These are phyloP conservation scores for Blastobotrys capitulatus DNA, from an alignment of 1,139 yeast genomes.

Conservation along the genomic window DNA sequence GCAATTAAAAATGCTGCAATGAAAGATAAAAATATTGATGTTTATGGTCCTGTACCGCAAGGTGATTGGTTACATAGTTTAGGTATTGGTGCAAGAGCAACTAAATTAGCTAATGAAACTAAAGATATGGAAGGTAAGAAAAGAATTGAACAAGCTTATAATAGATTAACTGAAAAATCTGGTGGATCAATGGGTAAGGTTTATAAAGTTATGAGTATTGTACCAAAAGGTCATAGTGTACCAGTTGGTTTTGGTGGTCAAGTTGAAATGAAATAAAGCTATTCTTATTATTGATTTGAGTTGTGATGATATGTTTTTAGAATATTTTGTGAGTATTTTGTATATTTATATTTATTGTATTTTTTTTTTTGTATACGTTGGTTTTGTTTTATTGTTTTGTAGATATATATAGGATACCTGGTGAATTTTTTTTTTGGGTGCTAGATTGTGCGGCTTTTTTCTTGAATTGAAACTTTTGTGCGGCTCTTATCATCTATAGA, in stretches of 20 bases:
- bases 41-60: constrained; percentile 62
- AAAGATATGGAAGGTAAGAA: constrained; percentile 31
- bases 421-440: too few relatives aligned
- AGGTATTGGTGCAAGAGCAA: constrained; percentile 70
- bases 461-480: too few relatives aligned
- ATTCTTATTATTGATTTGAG: neutral
- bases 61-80: constrained; percentile 75
- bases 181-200: constrained; percentile 69
- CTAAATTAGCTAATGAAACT: constrained; percentile 34
- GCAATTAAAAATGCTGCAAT: constrained; percentile 43
- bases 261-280: neutral
- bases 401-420: too few relatives aligned
- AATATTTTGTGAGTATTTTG: neutral
- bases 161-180: constrained; percentile 58
- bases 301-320: neutral
- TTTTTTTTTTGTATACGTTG: neutral
- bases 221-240: constrained; percentile 42
- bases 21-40: constrained; percentile 29
- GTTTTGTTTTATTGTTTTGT: too few relatives aligned
- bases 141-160: constrained; percentile 51
- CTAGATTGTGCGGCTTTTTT: too few relatives aligned
- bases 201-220: constrained; percentile 65
- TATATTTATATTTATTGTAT: neutral
- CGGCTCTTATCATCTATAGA: too few relatives aligned
- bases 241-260: constrained; percentile 45